Evolutionary conservation across 1,284 basidiomycete species (phyloP).

Genomic region (Grifola frondosa): DNA sequence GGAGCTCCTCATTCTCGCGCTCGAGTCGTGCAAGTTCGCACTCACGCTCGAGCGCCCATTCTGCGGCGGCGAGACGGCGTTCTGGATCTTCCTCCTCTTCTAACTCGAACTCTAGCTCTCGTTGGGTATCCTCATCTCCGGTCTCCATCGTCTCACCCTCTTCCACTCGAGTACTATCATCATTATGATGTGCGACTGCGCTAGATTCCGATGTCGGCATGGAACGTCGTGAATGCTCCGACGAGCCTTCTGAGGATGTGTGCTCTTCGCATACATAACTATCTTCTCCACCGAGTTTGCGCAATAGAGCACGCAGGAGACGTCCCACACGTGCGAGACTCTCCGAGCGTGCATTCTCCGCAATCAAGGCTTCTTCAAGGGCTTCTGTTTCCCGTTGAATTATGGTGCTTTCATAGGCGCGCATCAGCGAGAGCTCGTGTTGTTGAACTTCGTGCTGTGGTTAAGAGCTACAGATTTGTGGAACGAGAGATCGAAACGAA

Average conservation of each 20-base stretch:
- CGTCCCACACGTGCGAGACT: slow-evolving; percentile 75
- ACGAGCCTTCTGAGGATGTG: slow-evolving; percentile 3
- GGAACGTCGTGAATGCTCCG: slow-evolving; percentile 7
- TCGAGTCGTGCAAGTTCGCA: slow-evolving; percentile 83
- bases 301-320: slow-evolving; percentile 72
- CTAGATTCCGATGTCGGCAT: background rate
- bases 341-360: slow-evolving; percentile 64
- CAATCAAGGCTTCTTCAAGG: slow-evolving; percentile 58
- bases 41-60: slow-evolving; percentile 84
- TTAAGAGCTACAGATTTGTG: slow-evolving; percentile 9
- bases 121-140: slow-evolving; percentile 13
- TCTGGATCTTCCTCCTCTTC: slow-evolving; percentile 26
- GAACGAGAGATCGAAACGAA: background rate
- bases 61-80: slow-evolving; percentile 40
- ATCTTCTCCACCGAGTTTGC: slow-evolving; percentile 76
- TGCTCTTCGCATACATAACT: slow-evolving; percentile 21
- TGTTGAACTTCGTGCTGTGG: slow-evolving; percentile 88
- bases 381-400: slow-evolving; percentile 76
- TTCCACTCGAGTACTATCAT: slow-evolving; percentile 11
- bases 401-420: slow-evolving; percentile 88
- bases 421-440: slow-evolving; percentile 87
- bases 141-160: slow-evolving; percentile 29
- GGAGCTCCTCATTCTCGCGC: slow-evolving; percentile 81
- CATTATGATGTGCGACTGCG: slow-evolving; percentile 1
- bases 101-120: slow-evolving; percentile 8